A percentile compares a stretch with the other conserved stretches of the same genome.
These are phyloP conservation scores for Colletotrichum caudatum DNA, from an alignment of 2,329 filamentous ascomycete species.

Conservation along the genomic window DNA sequence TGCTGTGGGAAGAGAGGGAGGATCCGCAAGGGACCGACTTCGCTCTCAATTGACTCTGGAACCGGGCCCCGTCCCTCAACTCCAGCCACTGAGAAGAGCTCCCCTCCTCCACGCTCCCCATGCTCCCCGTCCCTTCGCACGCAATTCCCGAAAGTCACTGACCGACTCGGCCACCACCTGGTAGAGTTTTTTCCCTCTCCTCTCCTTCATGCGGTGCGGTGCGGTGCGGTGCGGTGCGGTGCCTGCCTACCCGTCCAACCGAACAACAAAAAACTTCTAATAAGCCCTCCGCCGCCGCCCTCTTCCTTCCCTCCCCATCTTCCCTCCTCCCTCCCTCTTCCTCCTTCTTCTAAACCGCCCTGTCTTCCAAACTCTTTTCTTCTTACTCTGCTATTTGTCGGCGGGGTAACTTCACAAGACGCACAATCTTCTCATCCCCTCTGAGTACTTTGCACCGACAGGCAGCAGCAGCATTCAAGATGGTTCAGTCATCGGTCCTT, in stretches of 20 bases:
- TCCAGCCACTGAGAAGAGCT: slow-evolving; percentile 33
- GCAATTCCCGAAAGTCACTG: slow-evolving; percentile 39
- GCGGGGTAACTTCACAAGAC: slow-evolving; percentile 33
- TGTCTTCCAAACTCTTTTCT: slow-evolving; percentile 24
- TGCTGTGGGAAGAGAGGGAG: not conserved
- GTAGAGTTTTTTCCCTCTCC: slow-evolving; percentile 32
- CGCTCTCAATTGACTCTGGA: slow-evolving; percentile 32
- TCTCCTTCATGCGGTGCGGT: not conserved
- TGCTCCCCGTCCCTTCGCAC: slow-evolving; percentile 30
- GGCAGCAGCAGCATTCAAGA: slow-evolving; percentile 57
- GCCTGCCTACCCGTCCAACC: slow-evolving; percentile 10
- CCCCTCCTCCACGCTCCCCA: slow-evolving; percentile 2
- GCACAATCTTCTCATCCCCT: slow-evolving; percentile 28
- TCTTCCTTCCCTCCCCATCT: slow-evolving; percentile 6
- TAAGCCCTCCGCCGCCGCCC: slow-evolving; percentile 35
- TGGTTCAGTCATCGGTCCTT: slow-evolving; percentile 82
- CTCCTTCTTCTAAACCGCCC: slow-evolving; percentile 28
- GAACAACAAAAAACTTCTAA: slow-evolving; percentile 37
- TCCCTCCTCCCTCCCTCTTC: not conserved
- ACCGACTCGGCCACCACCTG: slow-evolving; percentile 33
- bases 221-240: too few relatives aligned
- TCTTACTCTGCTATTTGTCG: slow-evolving; percentile 33
- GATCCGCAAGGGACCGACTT: slow-evolving; percentile 30
- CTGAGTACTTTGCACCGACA: slow-evolving; percentile 37
- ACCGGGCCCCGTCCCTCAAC: slow-evolving; percentile 24